Percentiles rank a stretch among this genome's conserved stretches.
Conservation (phyloP, 176 grass and related monocot species). For the Oryza rufipogon region DNA sequence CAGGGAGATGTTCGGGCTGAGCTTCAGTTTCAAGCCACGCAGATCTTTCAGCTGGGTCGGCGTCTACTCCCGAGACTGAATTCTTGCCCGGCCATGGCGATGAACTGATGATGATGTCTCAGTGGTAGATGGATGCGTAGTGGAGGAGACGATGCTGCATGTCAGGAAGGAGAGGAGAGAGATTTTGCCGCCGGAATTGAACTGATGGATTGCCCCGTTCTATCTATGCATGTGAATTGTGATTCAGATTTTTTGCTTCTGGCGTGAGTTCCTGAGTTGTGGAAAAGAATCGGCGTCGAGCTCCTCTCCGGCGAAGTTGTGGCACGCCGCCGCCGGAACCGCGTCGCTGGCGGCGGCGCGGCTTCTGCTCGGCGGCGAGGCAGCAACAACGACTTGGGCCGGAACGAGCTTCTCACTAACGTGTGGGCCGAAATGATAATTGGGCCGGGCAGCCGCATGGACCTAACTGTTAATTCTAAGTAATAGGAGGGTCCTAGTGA, state of each 20-base stretch:
- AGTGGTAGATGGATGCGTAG: background rate
- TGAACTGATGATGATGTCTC: background rate
- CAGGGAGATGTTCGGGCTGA: conserved; percentile 91
- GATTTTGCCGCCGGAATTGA: background rate
- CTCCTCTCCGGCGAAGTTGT: background rate
- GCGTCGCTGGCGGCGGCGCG: too few species aligned
- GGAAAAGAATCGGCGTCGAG: background rate
- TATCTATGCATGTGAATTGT: background rate
- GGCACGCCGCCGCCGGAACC: background rate
- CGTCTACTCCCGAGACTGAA: conserved; percentile 26
- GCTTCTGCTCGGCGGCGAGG: too few species aligned
- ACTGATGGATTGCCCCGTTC: conserved; percentile 17
- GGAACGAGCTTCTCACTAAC: too few species aligned
- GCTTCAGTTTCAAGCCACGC: conserved; percentile 59
- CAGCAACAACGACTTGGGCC: too few species aligned
- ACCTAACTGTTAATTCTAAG: background rate
- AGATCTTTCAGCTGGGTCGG: conserved; percentile 66
- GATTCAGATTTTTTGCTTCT: conserved; percentile 5
- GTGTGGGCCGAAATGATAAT: too few species aligned
- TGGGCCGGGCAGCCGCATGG: too few species aligned
- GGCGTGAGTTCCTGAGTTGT: background rate
- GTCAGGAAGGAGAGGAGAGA: background rate
- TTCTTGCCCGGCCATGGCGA: background rate
- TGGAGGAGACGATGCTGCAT: conserved; percentile 5
- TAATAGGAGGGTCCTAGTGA: background rate